These are phyloP conservation scores for Stephania japonica DNA, from an alignment of 164 flowering plant species.

Conservation along the genomic window DNA sequence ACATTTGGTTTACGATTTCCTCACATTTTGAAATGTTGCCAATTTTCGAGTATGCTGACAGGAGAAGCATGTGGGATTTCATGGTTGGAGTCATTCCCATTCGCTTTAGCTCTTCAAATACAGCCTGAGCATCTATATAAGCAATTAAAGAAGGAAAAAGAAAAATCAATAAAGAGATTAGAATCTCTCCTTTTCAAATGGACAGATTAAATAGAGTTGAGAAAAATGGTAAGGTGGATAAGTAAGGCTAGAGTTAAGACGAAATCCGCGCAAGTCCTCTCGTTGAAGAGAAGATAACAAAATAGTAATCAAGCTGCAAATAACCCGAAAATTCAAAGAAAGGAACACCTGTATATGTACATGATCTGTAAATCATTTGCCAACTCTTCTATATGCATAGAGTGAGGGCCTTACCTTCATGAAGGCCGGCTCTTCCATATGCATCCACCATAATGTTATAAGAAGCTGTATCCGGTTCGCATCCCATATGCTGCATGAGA, in stretches of 20 bases:
- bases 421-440: conserved; percentile 86
- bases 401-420: conserved; percentile 40
- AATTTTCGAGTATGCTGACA: conserved; percentile 60
- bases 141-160: background rate
- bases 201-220: background rate
- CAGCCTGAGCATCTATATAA: conserved; percentile 53
- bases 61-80: conserved; percentile 89
- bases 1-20: conserved; percentile 69
- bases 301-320: background rate
- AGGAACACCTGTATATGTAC: background rate
- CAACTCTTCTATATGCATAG: background rate
- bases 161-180: background rate
- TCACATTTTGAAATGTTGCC: conserved; percentile 65
- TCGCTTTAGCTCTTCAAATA: conserved; percentile 66
- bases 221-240: background rate
- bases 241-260: background rate
- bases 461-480: conserved; percentile 93
- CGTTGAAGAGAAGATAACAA: background rate
- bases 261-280: background rate
- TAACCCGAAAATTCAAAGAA: background rate
- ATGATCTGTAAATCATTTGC: background rate
- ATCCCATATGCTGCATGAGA: conserved; percentile 93
- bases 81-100: conserved; percentile 70
- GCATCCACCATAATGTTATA: conserved; percentile 95
- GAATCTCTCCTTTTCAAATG: background rate